Evolutionary conservation across 352 stramenopile species (phyloP).

Genomic region (Phytopythium chamaehyphon): DNA sequence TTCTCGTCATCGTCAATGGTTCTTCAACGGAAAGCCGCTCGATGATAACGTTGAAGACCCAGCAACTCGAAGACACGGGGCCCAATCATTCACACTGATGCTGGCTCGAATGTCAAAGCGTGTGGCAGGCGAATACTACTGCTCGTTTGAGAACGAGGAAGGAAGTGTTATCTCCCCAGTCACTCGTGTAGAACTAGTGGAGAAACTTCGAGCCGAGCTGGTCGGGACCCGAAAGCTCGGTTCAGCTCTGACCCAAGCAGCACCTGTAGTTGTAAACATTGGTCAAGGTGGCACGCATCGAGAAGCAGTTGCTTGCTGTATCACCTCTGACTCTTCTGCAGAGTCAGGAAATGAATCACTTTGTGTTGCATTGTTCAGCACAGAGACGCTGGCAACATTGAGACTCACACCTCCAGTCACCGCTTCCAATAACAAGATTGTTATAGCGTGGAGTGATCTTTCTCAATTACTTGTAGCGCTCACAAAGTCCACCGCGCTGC

Average conservation of each 20-base stretch:
- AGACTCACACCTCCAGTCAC: conserved; percentile 16
- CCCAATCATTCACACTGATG: conserved; percentile 28
- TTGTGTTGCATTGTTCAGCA: not conserved
- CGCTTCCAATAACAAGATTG: conserved; percentile 5
- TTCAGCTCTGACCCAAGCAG: not conserved
- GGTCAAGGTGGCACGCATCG: not conserved
- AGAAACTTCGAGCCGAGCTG: conserved; percentile 16
- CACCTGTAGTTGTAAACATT: not conserved
- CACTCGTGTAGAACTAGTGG: conserved; percentile 26
- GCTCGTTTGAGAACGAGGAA: conserved; percentile 64
- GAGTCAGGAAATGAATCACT: not conserved
- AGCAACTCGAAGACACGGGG: conserved; percentile 9
- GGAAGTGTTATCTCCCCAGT: conserved; percentile 24
- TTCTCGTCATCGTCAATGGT: conserved; percentile 43
- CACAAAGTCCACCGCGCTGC: conserved; percentile 4
- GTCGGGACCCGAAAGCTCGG: conserved; percentile 4
- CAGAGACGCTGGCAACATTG: conserved; percentile 8
- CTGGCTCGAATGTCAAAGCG: conserved; percentile 38
- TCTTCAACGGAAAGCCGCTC: conserved; percentile 32
- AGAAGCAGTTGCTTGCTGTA: not conserved
- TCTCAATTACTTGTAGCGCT: conserved; percentile 11
- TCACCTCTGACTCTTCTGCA: not conserved
- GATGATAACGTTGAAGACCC: conserved; percentile 9
- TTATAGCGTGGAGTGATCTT: conserved; percentile 8
- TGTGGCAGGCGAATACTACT: conserved; percentile 49